These are phyloP conservation scores for Sanchytrium tribonematis DNA, from an alignment of 371 early-diverging fungal genomes.

Conservation along the genomic window DNA sequence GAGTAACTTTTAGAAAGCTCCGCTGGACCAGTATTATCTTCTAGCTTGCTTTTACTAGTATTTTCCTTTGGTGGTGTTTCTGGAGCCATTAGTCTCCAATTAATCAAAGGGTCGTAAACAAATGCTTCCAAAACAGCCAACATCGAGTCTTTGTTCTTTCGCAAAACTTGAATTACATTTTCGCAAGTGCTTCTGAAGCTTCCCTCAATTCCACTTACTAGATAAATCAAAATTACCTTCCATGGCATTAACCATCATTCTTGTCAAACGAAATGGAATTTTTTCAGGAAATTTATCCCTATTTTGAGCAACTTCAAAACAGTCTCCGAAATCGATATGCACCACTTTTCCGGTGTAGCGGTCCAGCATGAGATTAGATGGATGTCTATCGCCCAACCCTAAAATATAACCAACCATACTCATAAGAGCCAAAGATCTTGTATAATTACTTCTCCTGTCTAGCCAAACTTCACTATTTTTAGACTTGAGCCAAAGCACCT, in stretches of 20 bases:
- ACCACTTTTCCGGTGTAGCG: constrained; percentile 71
- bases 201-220: constrained; percentile 68
- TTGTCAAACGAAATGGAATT: constrained; percentile 89
- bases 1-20: not conserved
- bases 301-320: constrained; percentile 90
- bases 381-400: constrained; percentile 91
- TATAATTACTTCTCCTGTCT: constrained; percentile 79
- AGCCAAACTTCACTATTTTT: constrained; percentile 83
- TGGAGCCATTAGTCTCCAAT: constrained; percentile 35
- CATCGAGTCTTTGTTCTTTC: constrained; percentile 78
- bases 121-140: constrained; percentile 96
- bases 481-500: constrained; percentile 81
- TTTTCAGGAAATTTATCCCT: constrained; percentile 89
- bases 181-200: constrained; percentile 80
- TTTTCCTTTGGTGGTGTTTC: not conserved
- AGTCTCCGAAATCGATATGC: constrained; percentile 97
- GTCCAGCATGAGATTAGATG: constrained; percentile 89
- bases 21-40: constrained; percentile 1
- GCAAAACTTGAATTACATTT: constrained; percentile 77
- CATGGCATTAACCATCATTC: constrained; percentile 95
- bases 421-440: constrained; percentile 82
- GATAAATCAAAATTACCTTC: constrained; percentile 23
- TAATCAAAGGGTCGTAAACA: constrained; percentile 87
- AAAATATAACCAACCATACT: constrained; percentile 95
- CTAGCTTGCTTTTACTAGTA: not conserved